Conservation (phyloP, 352 stramenopile species). For the Phytophthora parvispora region DNA sequence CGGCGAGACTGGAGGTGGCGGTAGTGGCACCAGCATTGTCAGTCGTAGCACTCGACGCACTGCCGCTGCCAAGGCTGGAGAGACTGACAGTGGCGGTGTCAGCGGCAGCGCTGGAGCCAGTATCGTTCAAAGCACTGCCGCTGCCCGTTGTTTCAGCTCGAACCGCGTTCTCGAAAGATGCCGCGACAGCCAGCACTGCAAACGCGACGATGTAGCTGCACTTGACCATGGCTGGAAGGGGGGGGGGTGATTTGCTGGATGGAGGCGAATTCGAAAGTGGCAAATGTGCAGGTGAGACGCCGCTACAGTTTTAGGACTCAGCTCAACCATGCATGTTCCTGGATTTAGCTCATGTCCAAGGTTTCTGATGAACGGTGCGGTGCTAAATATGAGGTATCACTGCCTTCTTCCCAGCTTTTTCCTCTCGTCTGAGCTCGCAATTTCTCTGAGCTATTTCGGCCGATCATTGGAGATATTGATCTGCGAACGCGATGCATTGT, state of each 20-base stretch:
- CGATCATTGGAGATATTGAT: too few relatives aligned
- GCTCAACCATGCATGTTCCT: not conserved
- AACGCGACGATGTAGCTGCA: conserved; percentile 18
- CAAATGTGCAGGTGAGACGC: not conserved
- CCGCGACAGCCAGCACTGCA: not conserved
- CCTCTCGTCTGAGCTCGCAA: not conserved
- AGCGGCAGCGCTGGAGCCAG: not conserved
- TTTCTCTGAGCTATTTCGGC: too few relatives aligned
- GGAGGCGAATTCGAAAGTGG: conserved; percentile 18
- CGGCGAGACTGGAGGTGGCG: too few relatives aligned
- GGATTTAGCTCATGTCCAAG: conserved; percentile 5
- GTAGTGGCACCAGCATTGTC: not conserved
- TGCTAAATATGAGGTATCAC: not conserved
- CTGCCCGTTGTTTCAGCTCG: not conserved
- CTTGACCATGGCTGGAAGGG: conserved; percentile 27
- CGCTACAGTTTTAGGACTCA: not conserved
- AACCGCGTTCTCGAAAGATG: not conserved
- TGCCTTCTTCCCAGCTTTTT: not conserved
- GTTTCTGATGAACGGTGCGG: not conserved
- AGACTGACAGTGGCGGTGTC: not conserved
- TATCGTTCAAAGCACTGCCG: conserved; percentile 7
- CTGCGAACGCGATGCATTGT: too few relatives aligned
- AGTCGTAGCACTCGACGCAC: too few relatives aligned
- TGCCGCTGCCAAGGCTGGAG: not conserved
- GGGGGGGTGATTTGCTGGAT: not conserved